A percentile compares a stretch with the other conserved stretches of the same genome.
Evolutionary conservation across 257 asterid species (phyloP).

Genomic region (Misopates orontium): DNA sequence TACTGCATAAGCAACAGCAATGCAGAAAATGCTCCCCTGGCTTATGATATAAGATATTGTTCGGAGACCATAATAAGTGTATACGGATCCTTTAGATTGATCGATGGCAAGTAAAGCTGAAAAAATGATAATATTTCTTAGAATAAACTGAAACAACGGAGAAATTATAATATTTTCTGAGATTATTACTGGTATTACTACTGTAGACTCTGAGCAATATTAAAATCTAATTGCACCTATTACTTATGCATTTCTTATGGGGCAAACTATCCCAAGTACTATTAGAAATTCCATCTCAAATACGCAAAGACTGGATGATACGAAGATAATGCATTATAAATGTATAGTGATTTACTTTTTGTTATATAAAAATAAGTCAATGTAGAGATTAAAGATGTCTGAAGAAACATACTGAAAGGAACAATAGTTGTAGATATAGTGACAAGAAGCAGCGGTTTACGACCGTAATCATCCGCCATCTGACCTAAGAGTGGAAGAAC

Average conservation of each 20-base stretch:
- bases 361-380: no score
- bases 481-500: constrained; percentile 87
- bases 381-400: constrained; percentile 8
- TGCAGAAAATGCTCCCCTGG: constrained; percentile 95
- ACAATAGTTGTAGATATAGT: constrained; percentile 72
- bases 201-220: not conserved
- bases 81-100: constrained; percentile 74
- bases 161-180: no score
- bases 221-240: not conserved
- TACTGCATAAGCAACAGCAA: constrained; percentile 90
- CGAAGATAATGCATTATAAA: not conserved
- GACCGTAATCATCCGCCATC: constrained; percentile 89
- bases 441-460: constrained; percentile 84
- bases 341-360: not conserved
- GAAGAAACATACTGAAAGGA: constrained; percentile 69
- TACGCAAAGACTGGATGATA: not conserved
- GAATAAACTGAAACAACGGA: no score
- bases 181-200: no score
- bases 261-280: not conserved
- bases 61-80: constrained; percentile 71
- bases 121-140: no score
- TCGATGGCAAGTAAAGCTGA: constrained; percentile 80
- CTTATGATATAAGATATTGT: constrained; percentile 71
- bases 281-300: not conserved
- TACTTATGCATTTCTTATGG: not conserved